Evolutionary conservation across 352 stramenopile species (phyloP), one percentile per base, ranked within the genome.

Genomic region (Pilasporangium apinafurcum): DNA sequence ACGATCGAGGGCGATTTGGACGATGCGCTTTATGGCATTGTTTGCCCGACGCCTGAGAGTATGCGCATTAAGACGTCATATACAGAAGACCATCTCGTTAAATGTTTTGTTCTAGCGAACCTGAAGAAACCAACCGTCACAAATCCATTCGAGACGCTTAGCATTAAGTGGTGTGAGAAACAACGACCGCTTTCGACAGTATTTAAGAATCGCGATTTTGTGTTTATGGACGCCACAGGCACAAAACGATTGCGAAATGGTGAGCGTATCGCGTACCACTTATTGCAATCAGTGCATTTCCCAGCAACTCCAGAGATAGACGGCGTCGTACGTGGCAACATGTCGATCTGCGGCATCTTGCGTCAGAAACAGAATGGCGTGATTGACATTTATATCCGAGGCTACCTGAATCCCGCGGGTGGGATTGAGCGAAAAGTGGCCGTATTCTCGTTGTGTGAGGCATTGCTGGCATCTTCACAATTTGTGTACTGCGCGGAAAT

Each of bases 281-380:
- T 88, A 6, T 44, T 73, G 16, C 76, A 88, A 48, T 88, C 76
- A 20, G 60, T 88, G 8, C 63, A 84, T 22, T 69, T 86, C 16
- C 32, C 53, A 26, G 56, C 76, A 37, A 74, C 74, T 4, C 64
- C 59, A 22, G 37, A 47, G 17, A 22, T 62, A 8, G 25, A 42
- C n/a, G 41, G 30, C 1, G 18, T 52, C 34, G 49, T 63, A 33
- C 54, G 54, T 12, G 54, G 49, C 31, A 59, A 43, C 28, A 51
- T 63, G 35, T 59, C 54, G 5, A 16, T 59, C 1, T 50, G 37
- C 28, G 37, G 53, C 2, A 33, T 59, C 8, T 63, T 48, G 7
- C 38, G 49, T 5, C 37, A 63, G 38, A 48, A 30, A 1, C 37
- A 26, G 1, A 21, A 21, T 1, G 20, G 17, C 25, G 13, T 24